Evolutionary conservation across 1,284 basidiomycete genomes (phyloP).

Genomic region (Ustilago lituana): DNA sequence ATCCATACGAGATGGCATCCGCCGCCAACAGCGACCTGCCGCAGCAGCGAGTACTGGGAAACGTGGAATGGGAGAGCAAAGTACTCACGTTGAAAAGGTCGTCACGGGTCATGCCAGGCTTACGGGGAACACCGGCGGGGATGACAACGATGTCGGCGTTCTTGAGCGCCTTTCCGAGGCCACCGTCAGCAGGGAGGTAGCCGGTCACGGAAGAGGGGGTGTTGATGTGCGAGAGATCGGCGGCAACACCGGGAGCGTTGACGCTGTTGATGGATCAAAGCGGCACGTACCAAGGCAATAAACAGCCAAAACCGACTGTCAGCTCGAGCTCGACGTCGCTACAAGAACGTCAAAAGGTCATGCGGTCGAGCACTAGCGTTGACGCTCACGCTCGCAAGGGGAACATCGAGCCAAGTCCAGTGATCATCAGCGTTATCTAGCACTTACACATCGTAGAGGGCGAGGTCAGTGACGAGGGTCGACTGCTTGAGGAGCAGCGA

Average conservation of each 20-base stretch:
- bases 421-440: too few species aligned
- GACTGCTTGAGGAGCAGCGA: slow-evolving; percentile 88
- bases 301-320: too few species aligned
- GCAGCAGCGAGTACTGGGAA: too few species aligned
- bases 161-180: slow-evolving; percentile 82
- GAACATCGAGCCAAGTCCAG: background rate
- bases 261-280: too few species aligned
- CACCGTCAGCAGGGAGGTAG: slow-evolving; percentile 73
- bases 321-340: too few species aligned
- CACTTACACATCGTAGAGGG: slow-evolving; percentile 96
- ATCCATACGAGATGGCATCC: too few species aligned
- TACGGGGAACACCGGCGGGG: slow-evolving; percentile 95
- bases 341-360: too few species aligned
- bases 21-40: background rate
- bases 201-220: slow-evolving; percentile 68
- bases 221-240: slow-evolving; percentile 89
- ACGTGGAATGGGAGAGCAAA: background rate
- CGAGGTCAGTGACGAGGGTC: slow-evolving; percentile 77
- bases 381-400: too few species aligned
- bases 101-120: slow-evolving; percentile 79
- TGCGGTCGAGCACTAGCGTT: too few species aligned
- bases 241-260: slow-evolving; percentile 88
- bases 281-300: too few species aligned
- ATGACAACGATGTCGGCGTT: slow-evolving; percentile 92
- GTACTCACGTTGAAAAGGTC: slow-evolving; percentile 85